phyloP scores from a whole-genome alignment of 768 basidiomycete species.

The Xerocomus brunneocitrinus region DNA sequence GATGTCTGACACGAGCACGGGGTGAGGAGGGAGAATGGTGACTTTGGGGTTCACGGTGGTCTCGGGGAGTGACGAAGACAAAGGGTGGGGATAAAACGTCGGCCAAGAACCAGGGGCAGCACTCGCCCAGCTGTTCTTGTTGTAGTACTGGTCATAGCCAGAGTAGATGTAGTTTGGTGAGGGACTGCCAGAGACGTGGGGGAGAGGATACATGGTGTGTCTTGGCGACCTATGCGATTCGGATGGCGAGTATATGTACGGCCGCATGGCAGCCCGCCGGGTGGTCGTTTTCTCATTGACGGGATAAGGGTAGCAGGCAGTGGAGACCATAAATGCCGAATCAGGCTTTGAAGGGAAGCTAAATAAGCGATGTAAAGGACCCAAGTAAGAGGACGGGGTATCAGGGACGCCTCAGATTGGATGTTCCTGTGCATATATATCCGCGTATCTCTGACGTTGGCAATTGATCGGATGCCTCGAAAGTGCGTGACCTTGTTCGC shows the following conservation, averaged over 20 bases:
- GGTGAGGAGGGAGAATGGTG: conserved; percentile 23
- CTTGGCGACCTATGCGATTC: conserved; percentile 18
- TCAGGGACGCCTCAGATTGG: conserved; percentile 23
- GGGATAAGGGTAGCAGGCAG: conserved; percentile 27
- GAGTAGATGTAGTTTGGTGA: conserved; percentile 21
- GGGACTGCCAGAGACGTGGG: conserved; percentile 15
- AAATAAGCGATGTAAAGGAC: conserved; percentile 17
- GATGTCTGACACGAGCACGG: conserved; percentile 22
- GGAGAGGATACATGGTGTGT: conserved; percentile 28
- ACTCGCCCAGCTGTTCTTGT: conserved; percentile 18
- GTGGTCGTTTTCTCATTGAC: conserved; percentile 21
- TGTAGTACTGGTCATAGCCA: conserved; percentile 20
- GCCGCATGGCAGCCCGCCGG: conserved; percentile 19
- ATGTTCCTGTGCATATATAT: conserved; percentile 30
- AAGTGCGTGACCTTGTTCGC: conserved; percentile 20
- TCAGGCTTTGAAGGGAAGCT: conserved; percentile 15
- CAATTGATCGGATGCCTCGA: conserved; percentile 30
- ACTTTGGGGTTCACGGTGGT: conserved; percentile 27
- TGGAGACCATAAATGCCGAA: conserved; percentile 31
- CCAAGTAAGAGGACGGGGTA: conserved; percentile 20
- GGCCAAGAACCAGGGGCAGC: conserved; percentile 19
- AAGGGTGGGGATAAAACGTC: conserved; percentile 11
- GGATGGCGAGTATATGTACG: conserved; percentile 31
- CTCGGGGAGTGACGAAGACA: conserved; percentile 15
- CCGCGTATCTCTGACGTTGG: conserved; percentile 28